Evolutionary conservation across 768 basidiomycete genomes (phyloP), one percentile per base, ranked within the genome.

Genomic region (Lactarius sanguifluus): DNA sequence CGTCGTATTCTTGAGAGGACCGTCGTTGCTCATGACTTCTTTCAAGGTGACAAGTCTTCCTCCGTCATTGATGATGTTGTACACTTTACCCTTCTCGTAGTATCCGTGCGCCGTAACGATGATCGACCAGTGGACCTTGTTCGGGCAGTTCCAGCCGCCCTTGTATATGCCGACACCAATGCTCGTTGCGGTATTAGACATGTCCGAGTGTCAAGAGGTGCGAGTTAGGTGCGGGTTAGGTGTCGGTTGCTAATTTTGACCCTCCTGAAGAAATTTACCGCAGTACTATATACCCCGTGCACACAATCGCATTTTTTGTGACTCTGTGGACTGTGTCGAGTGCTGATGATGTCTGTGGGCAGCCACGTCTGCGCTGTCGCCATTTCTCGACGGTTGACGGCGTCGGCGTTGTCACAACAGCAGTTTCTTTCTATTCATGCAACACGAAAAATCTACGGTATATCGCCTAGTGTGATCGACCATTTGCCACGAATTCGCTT

Each of bases 171-270:
- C 55, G 18, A 56, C 32, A 8, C 30, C 55, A 6, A 56, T 34
- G 55, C 55, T 56, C 30, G 55, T 56, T 56, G 55, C 55, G 32
- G 55, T 56, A 56, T 56, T 56, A 6, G 55, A 30, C 55, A 56
- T 56, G 32, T 56, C 7, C 12, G 15, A 6, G 5, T 52, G 50
- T 52, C 13, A 52, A 15, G 23, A 25, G 25, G 57, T 16, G 57
- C 58, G 50, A 23, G 25, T 25, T 25, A 15, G 25, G 57, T 16
- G 57, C 58, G 50, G 50, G 50, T 25, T 25, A 25, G 50, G 15
- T 52, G 50, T 52, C 50, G 23, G 50, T 52, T 52, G 50, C 50
- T 25, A 52, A 25, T 25, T 25, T 25, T 25, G 23, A 52, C 25
- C 5, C 4, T 28, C 50, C 25, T 28, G 50, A 25, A 52, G 25